Conservation (phyloP, 2,329 filamentous ascomycete genomes). For the Alternaria incomplexa region DNA sequence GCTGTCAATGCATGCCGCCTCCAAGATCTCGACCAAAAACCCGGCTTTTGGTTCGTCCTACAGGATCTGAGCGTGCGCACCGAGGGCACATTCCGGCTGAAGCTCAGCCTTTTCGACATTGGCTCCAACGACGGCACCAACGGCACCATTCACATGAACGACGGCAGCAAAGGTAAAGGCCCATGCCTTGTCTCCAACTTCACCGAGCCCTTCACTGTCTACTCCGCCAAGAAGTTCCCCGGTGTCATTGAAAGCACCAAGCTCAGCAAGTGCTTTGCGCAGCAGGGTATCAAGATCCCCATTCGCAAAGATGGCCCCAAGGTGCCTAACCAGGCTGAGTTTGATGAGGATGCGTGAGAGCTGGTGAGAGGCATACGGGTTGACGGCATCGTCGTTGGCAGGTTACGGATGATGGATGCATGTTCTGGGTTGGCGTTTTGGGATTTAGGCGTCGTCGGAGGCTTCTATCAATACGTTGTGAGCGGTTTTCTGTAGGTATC, state of each 20-base stretch:
- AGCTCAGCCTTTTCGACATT: constrained; percentile 85
- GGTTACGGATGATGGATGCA: background rate
- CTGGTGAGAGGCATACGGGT: background rate
- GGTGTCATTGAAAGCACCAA: constrained; percentile 93
- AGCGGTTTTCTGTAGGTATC: background rate
- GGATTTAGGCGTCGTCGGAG: background rate
- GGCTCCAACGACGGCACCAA: constrained; percentile 59
- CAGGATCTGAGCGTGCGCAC: constrained; percentile 95
- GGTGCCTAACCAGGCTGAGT: constrained; percentile 53
- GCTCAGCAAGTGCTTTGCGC: constrained; percentile 89
- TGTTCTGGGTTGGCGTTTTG: background rate
- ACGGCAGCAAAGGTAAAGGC: constrained; percentile 71
- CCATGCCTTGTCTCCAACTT: constrained; percentile 86
- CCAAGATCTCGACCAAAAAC: constrained; percentile 76
- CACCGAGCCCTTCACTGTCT: constrained; percentile 90
- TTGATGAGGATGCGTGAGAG: constrained; percentile 48
- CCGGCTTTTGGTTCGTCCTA: constrained; percentile 95
- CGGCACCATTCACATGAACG: constrained; percentile 58
- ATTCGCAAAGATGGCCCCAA: constrained; percentile 83
- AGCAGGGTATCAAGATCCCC: constrained; percentile 95
- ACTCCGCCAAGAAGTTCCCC: constrained; percentile 96
- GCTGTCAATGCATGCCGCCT: constrained; percentile 87
- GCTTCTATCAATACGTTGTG: background rate
- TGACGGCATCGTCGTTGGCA: background rate
- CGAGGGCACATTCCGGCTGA: constrained; percentile 83